Conservation (phyloP, 2,329 filamentous ascomycete genomes). For the Dichotomopilus funicola region DNA sequence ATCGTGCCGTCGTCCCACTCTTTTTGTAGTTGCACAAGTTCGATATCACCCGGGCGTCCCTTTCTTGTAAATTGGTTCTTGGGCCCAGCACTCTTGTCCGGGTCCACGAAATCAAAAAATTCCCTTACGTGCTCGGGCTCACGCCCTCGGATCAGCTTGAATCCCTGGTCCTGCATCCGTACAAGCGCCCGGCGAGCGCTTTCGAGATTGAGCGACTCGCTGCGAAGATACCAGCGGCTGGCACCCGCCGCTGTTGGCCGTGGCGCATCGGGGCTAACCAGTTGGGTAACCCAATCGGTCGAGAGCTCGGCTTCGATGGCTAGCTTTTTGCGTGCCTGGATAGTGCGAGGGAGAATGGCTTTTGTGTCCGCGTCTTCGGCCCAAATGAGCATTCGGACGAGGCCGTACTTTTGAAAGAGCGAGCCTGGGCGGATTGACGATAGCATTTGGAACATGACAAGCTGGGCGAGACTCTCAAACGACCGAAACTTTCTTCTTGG, state of each 20-base stretch:
- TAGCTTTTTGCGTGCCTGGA: conserved; percentile 49
- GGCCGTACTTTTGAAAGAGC: conserved; percentile 68
- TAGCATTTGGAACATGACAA: conserved; percentile 58
- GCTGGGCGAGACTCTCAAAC: conserved; percentile 50
- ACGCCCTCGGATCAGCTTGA: conserved; percentile 41
- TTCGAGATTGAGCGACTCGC: conserved; percentile 39
- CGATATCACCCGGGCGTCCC: too few species aligned
- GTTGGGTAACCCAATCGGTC: conserved; percentile 53
- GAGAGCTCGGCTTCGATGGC: conserved; percentile 55
- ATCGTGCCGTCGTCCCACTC: conserved; percentile 16
- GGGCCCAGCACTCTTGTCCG: not conserved
- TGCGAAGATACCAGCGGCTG: conserved; percentile 1
- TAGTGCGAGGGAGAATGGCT: conserved; percentile 52
- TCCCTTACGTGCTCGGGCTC: conserved; percentile 31
- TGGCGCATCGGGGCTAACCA: conserved; percentile 31
- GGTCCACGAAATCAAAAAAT: conserved; percentile 14
- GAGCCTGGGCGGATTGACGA: conserved; percentile 49
- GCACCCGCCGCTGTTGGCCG: not conserved
- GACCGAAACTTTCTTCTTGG: conserved; percentile 43
- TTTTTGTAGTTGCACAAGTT: too few species aligned
- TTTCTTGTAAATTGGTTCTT: too few species aligned
- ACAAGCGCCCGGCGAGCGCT: conserved; percentile 35
- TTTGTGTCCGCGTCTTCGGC: conserved; percentile 53
- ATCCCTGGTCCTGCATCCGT: conserved; percentile 40
- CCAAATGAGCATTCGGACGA: conserved; percentile 75